Conservation (phyloP, 73 alveolate genomes). For the Stentor coeruleus region DNA sequence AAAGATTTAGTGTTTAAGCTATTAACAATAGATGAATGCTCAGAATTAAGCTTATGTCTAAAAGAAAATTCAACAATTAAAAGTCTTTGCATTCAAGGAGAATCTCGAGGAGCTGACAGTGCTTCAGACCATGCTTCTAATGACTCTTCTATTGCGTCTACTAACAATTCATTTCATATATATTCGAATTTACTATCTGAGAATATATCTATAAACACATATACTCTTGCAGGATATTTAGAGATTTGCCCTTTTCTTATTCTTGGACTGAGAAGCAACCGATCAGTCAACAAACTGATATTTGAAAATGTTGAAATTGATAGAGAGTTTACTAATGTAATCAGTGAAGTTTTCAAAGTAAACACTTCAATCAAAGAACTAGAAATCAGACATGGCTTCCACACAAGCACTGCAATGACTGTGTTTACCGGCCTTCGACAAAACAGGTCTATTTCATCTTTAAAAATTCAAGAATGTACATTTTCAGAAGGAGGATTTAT, state of each 20-base stretch:
- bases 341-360: background rate
- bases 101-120: background rate
- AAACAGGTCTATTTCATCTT: background rate
- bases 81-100: background rate
- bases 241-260: background rate
- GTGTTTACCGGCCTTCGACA: background rate
- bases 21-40: background rate
- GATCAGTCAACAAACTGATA: background rate
- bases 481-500: constrained; percentile 15
- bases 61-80: background rate
- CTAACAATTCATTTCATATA: background rate
- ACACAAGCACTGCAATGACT: constrained; percentile 9
- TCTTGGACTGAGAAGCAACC: background rate
- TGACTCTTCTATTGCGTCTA: constrained; percentile 2
- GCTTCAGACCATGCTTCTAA: background rate
- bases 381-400: background rate
- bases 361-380: background rate
- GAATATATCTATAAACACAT: background rate
- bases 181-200: background rate
- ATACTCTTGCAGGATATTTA: background rate
- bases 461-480: constrained; percentile 2
- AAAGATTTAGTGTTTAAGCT: background rate
- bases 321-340: background rate
- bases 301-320: constrained; percentile 12
- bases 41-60: background rate